Conservation (phyloP, 306 rosid species). For the Sechiopsis laciniata region DNA sequence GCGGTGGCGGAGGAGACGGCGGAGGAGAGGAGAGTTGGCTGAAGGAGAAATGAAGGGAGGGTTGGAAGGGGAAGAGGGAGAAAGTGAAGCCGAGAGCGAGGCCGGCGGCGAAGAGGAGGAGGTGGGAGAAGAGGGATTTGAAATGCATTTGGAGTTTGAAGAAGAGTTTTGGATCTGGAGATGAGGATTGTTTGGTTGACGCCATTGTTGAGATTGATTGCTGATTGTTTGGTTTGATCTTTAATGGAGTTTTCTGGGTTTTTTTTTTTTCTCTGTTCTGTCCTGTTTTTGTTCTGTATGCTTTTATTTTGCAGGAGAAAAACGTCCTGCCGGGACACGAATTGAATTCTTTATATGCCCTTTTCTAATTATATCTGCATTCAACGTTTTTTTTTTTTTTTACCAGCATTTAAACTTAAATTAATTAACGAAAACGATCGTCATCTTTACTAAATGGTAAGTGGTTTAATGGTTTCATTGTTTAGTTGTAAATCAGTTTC, state of each 20-base stretch:
- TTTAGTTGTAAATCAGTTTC: too few species aligned
- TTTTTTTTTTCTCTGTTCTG: background rate
- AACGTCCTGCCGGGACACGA: background rate
- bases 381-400: too few species aligned
- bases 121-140: conserved; percentile 30
- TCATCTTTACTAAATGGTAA: too few species aligned
- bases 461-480: too few species aligned
- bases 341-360: background rate
- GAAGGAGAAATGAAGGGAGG: conserved; percentile 29
- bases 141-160: conserved; percentile 34
- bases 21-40: background rate
- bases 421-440: too few species aligned
- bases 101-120: conserved; percentile 49
- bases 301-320: background rate
- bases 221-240: background rate
- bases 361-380: too few species aligned
- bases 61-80: conserved; percentile 27
- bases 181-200: background rate
- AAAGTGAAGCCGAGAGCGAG: conserved; percentile 54
- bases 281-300: background rate
- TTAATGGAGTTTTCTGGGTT: background rate
- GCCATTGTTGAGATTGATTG: background rate
- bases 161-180: conserved; percentile 27
- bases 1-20: background rate
- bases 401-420: too few species aligned